Percentiles rank a stretch among this genome's conserved stretches.
Evolutionary conservation across 2,329 filamentous ascomycete species (phyloP).

Genomic region (Neurospora sp.): DNA sequence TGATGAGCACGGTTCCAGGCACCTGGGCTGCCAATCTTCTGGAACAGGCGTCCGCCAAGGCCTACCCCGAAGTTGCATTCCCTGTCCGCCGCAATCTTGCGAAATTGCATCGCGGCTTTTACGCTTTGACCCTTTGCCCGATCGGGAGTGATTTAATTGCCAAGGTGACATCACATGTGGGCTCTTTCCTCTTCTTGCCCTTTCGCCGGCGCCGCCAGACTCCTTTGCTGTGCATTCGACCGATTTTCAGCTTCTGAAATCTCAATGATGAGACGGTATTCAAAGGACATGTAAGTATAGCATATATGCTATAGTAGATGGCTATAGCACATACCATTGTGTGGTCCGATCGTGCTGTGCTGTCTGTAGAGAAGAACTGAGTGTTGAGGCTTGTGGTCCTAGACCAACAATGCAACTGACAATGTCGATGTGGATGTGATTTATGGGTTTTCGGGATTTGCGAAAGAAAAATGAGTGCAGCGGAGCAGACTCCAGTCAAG

Average conservation of each 20-base stretch:
- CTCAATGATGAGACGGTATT: neutral
- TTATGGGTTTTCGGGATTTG: neutral
- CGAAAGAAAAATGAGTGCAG: neutral
- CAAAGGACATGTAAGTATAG: neutral
- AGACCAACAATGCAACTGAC: neutral
- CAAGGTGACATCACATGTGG: neutral
- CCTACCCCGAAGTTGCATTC: conserved; percentile 1
- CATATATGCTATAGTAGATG: neutral
- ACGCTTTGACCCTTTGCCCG: conserved; percentile 7
- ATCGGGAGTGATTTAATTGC: neutral
- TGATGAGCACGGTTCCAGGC: neutral
- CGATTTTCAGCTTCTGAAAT: neutral
- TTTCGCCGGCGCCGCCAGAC: neutral
- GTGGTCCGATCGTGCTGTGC: neutral
- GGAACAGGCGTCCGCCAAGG: conserved; percentile 1
- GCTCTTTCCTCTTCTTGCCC: neutral
- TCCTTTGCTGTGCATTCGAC: neutral
- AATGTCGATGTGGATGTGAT: neutral
- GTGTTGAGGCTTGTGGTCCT: neutral
- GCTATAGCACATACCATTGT: neutral
- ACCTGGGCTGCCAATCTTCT: neutral
- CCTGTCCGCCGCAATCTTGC: conserved; percentile 12
- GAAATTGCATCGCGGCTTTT: conserved; percentile 8
- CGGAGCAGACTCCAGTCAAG: neutral
- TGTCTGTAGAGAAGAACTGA: neutral